phyloP scores from a whole-genome alignment of 2,329 filamentous ascomycete genomes.

The Alternaria tenuissima region DNA sequence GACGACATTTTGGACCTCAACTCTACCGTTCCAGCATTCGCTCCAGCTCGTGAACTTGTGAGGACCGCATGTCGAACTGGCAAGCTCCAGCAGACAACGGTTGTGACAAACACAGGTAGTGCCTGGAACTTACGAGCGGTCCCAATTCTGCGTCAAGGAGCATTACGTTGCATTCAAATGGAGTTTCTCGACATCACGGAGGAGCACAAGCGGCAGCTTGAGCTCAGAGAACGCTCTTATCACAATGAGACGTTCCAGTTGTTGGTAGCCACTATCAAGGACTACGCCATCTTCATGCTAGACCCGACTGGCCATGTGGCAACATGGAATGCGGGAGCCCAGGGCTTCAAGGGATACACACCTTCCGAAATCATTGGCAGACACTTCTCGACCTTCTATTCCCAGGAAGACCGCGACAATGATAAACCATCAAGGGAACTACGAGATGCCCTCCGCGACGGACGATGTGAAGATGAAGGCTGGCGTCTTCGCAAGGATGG shows the following conservation, averaged over 20 bases:
- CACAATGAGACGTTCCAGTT: conserved; percentile 67
- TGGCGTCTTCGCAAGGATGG: conserved; percentile 68
- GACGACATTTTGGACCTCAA: conserved; percentile 50
- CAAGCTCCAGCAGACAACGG: conserved; percentile 47
- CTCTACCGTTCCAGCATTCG: conserved; percentile 48
- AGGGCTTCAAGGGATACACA: conserved; percentile 64
- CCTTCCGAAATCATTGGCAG: conserved; percentile 64
- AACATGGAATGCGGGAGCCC: conserved; percentile 67
- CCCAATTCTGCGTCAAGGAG: conserved; percentile 54
- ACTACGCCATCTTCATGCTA: conserved; percentile 70
- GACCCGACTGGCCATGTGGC: conserved; percentile 64
- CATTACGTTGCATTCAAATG: conserved; percentile 54
- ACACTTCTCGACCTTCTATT: conserved; percentile 67
- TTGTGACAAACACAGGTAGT: conserved; percentile 32
- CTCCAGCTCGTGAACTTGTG: conserved; percentile 49
- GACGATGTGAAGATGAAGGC: conserved; percentile 66
- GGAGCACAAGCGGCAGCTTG: conserved; percentile 44
- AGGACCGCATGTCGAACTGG: conserved; percentile 49
- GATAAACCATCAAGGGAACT: conserved; percentile 63
- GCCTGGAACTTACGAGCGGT: conserved; percentile 52
- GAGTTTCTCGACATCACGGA: conserved; percentile 53
- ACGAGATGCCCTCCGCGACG: conserved; percentile 62
- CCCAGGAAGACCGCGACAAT: conserved; percentile 58
- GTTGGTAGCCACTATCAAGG: conserved; percentile 67
- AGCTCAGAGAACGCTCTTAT: conserved; percentile 54